A percentile compares a stretch with the other conserved stretches of the same genome.
Conservation (phyloP, 495 filamentous ascomycete genomes). For the Opeltia flavorubescens region DNA sequence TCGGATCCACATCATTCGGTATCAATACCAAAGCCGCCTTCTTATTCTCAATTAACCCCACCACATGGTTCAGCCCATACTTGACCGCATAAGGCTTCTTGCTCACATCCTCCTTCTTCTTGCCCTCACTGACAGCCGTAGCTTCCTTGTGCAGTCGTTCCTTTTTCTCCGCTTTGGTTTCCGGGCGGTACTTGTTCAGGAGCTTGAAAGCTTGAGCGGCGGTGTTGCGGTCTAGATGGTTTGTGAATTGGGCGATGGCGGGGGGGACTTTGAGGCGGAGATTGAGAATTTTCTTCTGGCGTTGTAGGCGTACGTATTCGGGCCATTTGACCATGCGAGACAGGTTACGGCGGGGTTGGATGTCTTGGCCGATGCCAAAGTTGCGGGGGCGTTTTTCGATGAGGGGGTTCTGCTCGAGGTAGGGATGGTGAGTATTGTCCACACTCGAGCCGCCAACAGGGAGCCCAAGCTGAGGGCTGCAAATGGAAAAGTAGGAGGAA, state of each 20-base stretch:
- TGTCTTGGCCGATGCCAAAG: conserved; percentile 98
- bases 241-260: conserved; percentile 93
- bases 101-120: conserved; percentile 99
- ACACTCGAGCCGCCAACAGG: conserved; percentile 8
- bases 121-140: conserved; percentile 88
- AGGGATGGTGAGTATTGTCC: conserved; percentile 21
- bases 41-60: conserved; percentile 99
- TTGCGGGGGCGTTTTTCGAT: conserved; percentile 95
- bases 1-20: conserved; percentile 98
- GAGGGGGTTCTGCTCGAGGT: conserved; percentile 73
- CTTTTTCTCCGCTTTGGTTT: conserved; percentile 99
- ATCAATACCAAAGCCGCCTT: conserved; percentile 97
- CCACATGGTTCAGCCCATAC: conserved; percentile 99
- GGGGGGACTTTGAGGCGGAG: conserved; percentile 97
- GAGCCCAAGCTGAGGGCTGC: not conserved
- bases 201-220: conserved; percentile 96
- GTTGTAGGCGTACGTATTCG: conserved; percentile 91
- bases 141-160: conserved; percentile 97
- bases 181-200: conserved; percentile 98
- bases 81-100: conserved; percentile 99
- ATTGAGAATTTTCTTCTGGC: conserved; percentile 99
- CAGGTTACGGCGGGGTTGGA: conserved; percentile 94
- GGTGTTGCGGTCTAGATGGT: conserved; percentile 95
- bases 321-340: conserved; percentile 99
- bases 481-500: not conserved